Percentiles rank a stretch among this genome's conserved stretches.
These are phyloP conservation scores for Vaccinium vitisidaea DNA, from an alignment of 148 eudicot genomes.

Conservation along the genomic window DNA sequence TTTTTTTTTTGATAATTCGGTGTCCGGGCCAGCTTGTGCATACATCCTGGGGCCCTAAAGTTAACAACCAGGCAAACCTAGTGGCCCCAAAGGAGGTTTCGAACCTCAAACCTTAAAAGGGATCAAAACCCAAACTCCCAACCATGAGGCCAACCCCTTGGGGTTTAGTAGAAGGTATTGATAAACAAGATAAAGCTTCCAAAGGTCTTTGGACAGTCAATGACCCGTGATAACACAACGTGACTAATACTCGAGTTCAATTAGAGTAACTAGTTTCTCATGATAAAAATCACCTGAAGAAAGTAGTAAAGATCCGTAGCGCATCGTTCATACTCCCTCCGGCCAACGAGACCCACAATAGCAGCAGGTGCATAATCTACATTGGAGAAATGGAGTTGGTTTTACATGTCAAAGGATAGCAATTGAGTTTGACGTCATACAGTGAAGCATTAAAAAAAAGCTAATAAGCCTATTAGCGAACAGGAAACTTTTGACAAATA, in stretches of 20 bases:
- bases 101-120: too few relatives aligned
- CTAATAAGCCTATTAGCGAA: neutral
- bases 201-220: constrained; percentile 5
- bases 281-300: constrained; percentile 64
- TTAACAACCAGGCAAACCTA: too few relatives aligned
- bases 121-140: too few relatives aligned
- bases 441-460: neutral
- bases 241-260: neutral
- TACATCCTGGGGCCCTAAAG: too few relatives aligned
- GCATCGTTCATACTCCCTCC: constrained; percentile 92
- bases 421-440: neutral
- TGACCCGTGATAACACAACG: neutral
- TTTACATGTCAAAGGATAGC: neutral
- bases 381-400: constrained; percentile 10
- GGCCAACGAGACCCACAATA: constrained; percentile 85
- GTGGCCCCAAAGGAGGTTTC: too few relatives aligned
- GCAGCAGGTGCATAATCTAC: constrained; percentile 93
- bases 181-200: neutral
- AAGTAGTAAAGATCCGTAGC: constrained; percentile 92
- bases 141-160: neutral
- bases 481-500: neutral
- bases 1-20: too few relatives aligned
- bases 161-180: neutral
- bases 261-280: neutral
- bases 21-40: too few relatives aligned